A percentile compares a stretch with the other conserved stretches of the same genome.
Evolutionary conservation across 345 rosid genomes (phyloP).

Genomic region (Arabidopsis arenosa): DNA sequence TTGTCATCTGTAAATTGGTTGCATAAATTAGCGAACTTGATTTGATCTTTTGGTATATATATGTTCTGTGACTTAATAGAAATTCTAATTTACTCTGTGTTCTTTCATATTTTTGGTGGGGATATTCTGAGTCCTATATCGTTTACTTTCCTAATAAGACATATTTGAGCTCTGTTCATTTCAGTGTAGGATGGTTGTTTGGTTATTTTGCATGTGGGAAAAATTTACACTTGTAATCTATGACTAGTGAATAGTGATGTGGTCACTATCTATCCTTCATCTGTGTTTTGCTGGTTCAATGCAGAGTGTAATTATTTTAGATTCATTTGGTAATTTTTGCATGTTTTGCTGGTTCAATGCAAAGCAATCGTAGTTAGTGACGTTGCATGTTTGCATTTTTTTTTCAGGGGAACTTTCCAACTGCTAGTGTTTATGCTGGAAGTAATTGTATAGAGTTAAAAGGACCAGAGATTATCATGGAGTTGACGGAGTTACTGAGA

Average conservation of each 20-base stretch:
- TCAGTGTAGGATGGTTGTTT: background rate
- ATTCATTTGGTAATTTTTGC: background rate
- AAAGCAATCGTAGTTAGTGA: conserved; percentile 18
- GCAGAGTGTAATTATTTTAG: background rate
- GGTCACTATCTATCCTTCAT: background rate
- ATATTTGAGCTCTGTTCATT: conserved; percentile 5
- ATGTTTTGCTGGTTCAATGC: too few relatives aligned
- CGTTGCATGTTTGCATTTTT: conserved; percentile 1
- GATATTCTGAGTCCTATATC: conserved; percentile 1
- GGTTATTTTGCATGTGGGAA: conserved; percentile 4
- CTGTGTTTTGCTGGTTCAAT: conserved; percentile 14
- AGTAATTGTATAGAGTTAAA: conserved; percentile 60
- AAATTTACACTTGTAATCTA: background rate
- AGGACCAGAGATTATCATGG: conserved; percentile 70
- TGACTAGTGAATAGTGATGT: conserved; percentile 20
- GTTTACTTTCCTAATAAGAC: conserved; percentile 10
- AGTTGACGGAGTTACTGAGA: conserved; percentile 66
- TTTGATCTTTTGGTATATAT: background rate
- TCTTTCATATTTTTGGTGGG: background rate
- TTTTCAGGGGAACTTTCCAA: conserved; percentile 73
- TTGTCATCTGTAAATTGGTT: background rate
- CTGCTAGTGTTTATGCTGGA: conserved; percentile 88
- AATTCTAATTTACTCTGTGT: background rate
- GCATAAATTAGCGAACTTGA: conserved; percentile 14
- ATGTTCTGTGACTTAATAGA: background rate